Conservation (phyloP, 495 filamentous ascomycete species). For the Pseudotulostoma volvatum region DNA sequence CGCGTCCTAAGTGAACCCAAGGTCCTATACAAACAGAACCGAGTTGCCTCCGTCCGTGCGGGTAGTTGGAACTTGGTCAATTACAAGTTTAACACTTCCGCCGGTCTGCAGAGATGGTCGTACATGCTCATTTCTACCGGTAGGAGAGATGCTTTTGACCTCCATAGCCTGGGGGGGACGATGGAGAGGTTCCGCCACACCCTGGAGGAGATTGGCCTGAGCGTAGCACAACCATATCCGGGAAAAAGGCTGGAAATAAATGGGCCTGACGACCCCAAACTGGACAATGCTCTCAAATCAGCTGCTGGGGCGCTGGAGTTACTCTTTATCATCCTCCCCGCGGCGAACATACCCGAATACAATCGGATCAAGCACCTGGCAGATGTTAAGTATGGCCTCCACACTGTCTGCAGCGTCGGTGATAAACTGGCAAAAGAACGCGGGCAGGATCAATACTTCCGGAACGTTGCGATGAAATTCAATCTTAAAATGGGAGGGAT, state of each 20-base stretch:
- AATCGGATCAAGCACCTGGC: conserved; percentile 49
- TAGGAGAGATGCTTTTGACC: background rate
- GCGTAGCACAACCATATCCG: conserved; percentile 2
- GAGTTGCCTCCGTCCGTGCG: conserved; percentile 9
- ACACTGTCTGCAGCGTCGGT: conserved; percentile 44
- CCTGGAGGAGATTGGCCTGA: conserved; percentile 16
- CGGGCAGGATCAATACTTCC: conserved; percentile 37
- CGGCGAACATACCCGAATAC: conserved; percentile 38
- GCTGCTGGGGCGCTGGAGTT: conserved; percentile 13
- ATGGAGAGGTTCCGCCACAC: background rate
- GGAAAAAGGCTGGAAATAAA: conserved; percentile 3
- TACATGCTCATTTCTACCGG: conserved; percentile 4
- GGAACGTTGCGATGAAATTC: conserved; percentile 66
- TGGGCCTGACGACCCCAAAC: background rate
- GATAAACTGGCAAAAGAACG: conserved; percentile 29
- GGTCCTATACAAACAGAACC: conserved; percentile 30
- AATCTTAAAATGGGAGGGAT: conserved; percentile 74
- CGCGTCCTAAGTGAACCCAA: conserved; percentile 41
- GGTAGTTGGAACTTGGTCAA: conserved; percentile 42
- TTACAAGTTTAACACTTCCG: conserved; percentile 24
- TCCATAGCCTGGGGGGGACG: background rate
- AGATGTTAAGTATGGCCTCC: conserved; percentile 46
- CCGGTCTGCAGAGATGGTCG: conserved; percentile 23
- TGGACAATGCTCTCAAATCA: background rate
- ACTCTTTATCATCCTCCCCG: conserved; percentile 48